These are phyloP conservation scores for Chrysopogon serrulatus DNA, from an alignment of 176 grass and related monocot species.

Conservation along the genomic window DNA sequence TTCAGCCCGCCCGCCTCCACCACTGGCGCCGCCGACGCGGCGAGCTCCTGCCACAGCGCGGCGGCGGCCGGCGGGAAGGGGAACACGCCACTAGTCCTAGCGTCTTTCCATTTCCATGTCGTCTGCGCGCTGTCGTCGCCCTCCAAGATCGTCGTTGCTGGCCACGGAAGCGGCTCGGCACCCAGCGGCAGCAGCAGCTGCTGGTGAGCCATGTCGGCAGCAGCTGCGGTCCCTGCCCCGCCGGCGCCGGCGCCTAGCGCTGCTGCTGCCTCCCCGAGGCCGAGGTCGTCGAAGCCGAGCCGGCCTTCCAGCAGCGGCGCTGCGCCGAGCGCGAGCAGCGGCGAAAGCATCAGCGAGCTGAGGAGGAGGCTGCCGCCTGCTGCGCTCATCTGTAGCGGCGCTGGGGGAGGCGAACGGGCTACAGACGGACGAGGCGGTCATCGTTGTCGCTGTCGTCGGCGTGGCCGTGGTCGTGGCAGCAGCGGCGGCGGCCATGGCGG, in stretches of 20 bases:
- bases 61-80: not conserved
- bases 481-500: not conserved
- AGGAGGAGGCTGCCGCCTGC: slow-evolving; percentile 31
- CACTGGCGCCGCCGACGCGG: not conserved
- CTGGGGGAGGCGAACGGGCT: not conserved
- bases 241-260: not conserved
- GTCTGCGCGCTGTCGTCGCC: not conserved
- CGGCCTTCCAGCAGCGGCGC: slow-evolving; percentile 34
- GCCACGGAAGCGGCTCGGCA: not conserved
- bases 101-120: not conserved
- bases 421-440: not conserved
- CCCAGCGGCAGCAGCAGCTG: not conserved
- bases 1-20: slow-evolving; percentile 10
- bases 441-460: not conserved
- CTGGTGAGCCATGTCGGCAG: not conserved
- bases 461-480: not conserved
- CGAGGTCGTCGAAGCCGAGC: slow-evolving; percentile 35
- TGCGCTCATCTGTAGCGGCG: not conserved
- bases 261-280: not conserved
- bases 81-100: not conserved
- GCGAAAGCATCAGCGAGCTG: slow-evolving; percentile 11
- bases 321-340: not conserved
- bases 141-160: not conserved
- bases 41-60: slow-evolving; percentile 43
- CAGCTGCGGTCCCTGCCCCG: no score